phyloP scores from a whole-genome alignment of 169 alveolate genomes.

The Cryptosporidium bovis region DNA sequence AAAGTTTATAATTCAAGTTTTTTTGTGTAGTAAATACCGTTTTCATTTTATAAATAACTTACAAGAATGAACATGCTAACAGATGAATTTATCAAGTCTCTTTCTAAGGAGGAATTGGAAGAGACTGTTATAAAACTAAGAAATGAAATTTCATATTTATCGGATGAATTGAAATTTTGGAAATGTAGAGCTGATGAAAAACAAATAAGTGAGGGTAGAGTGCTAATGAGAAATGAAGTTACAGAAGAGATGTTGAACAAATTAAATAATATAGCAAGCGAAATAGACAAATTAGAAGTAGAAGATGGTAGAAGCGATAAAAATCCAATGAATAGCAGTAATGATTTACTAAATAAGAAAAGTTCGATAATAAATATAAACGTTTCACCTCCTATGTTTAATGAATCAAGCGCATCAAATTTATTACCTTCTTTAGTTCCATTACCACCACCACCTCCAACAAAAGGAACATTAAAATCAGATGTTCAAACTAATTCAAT shows the following conservation, averaged over 20 bases:
- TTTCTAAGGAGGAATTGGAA: conserved; percentile 60
- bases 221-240: conserved; percentile 23
- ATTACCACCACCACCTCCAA: background rate
- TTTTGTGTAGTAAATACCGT: too few species aligned
- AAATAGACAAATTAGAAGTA: conserved; percentile 5
- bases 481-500: background rate
- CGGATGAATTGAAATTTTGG: conserved; percentile 48
- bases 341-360: background rate
- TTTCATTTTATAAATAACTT: too few species aligned
- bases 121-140: conserved; percentile 1
- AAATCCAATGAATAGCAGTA: background rate
- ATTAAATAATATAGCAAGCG: conserved; percentile 24
- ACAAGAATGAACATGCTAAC: conserved; percentile 2
- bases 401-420: background rate
- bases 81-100: conserved; percentile 37
- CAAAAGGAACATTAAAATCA: background rate
- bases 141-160: conserved; percentile 12
- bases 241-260: conserved; percentile 57
- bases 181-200: conserved; percentile 59
- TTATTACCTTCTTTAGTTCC: background rate
- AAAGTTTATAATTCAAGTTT: too few species aligned
- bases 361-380: background rate
- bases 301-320: background rate
- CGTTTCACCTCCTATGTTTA: background rate
- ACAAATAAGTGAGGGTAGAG: conserved; percentile 6